These are phyloP conservation scores for Nyssa sinensis DNA, from an alignment of 148 eudicot species.

Conservation along the genomic window DNA sequence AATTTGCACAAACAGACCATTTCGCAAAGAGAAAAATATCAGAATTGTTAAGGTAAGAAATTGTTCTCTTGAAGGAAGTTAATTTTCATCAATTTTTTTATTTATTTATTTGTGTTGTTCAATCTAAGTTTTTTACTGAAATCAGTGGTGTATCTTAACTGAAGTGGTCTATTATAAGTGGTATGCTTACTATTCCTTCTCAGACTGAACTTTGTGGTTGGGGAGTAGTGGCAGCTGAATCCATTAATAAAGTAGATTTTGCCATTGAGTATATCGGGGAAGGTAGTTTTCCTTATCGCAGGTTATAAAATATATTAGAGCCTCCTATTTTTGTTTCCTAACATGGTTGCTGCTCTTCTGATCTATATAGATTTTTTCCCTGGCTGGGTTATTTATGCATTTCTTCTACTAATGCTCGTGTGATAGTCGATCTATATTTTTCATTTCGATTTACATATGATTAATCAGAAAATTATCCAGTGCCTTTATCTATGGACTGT, in stretches of 20 bases:
- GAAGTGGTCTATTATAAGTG: no score
- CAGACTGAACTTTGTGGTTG: slow-evolving; percentile 92
- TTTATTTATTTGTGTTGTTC: not conserved
- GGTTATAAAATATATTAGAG: not conserved
- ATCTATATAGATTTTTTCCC: no score
- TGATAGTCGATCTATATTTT: no score
- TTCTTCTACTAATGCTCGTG: no score
- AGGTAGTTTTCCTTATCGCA: slow-evolving; percentile 44
- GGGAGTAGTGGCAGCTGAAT: slow-evolving; percentile 76
- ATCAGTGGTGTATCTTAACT: not conserved
- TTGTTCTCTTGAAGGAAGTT: not conserved
- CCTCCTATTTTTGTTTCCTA: not conserved
- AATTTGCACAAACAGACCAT: slow-evolving; percentile 79
- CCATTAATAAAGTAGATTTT: slow-evolving; percentile 61
- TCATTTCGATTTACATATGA: no score
- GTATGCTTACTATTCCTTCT: slow-evolving; percentile 9
- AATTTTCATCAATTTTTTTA: not conserved
- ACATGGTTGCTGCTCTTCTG: no score
- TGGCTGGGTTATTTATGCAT: no score
- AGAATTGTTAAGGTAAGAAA: slow-evolving; percentile 60
- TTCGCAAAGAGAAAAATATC: slow-evolving; percentile 78
- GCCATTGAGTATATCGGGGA: slow-evolving; percentile 84
- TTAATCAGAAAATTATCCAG: no score
- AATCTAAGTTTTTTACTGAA: no score
- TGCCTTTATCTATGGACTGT: no score